These are phyloP conservation scores for Rhodotorula sp. DNA, from an alignment of 1,284 basidiomycete species.

Conservation along the genomic window DNA sequence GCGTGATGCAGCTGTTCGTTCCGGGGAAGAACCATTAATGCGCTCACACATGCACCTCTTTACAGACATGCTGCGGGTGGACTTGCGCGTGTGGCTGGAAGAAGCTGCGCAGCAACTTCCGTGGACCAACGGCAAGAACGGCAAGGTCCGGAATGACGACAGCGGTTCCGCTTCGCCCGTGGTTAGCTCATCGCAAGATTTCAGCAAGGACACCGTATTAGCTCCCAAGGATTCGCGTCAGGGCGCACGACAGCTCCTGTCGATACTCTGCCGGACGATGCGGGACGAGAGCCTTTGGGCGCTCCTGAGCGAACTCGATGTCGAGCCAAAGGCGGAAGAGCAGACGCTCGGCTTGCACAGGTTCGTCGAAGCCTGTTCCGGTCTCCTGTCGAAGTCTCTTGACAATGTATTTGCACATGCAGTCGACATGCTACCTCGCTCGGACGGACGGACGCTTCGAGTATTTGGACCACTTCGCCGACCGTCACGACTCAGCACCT, in stretches of 20 bases:
- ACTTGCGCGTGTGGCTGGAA: background rate
- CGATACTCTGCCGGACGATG: background rate
- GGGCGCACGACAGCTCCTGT: background rate
- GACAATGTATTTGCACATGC: no score
- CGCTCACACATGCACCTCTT: background rate
- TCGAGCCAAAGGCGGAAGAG: background rate
- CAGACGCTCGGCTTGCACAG: constrained; percentile 30
- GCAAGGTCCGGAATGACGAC: background rate
- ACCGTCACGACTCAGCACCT: constrained; percentile 67
- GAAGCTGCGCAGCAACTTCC: constrained; percentile 5
- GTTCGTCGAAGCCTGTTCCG: constrained; percentile 48
- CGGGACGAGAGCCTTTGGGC: background rate
- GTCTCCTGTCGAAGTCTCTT: background rate
- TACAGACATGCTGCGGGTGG: background rate
- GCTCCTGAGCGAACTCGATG: background rate
- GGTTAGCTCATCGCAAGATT: no score
- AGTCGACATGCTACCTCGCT: background rate
- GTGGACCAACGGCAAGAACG: constrained; percentile 11
- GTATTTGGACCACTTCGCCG: constrained; percentile 59
- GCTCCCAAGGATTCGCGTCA: background rate
- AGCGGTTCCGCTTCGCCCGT: no score
- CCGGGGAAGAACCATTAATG: background rate
- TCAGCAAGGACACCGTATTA: background rate
- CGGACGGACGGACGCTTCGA: background rate
- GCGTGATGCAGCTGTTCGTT: background rate